These are phyloP conservation scores for Elsinoe perseae DNA, from an alignment of 2,329 filamentous ascomycete genomes.

Conservation along the genomic window DNA sequence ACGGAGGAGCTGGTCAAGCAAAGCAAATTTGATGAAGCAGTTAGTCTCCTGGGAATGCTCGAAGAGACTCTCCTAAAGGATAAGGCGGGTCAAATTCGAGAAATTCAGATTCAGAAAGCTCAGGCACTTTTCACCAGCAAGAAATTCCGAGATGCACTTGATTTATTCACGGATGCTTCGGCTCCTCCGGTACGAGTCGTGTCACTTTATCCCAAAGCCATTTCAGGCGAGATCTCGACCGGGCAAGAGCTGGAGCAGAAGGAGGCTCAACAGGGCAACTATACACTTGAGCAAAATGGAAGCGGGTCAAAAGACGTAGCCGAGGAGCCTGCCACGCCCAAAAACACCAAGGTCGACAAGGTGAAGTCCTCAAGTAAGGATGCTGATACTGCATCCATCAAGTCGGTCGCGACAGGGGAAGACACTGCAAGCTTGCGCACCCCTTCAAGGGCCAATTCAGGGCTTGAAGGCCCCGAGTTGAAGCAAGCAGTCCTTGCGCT, in stretches of 20 bases:
- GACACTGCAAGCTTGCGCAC: slow-evolving; percentile 50
- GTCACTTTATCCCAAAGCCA: slow-evolving; percentile 69
- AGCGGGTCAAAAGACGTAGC: slow-evolving; percentile 21
- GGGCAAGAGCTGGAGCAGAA: slow-evolving; percentile 47
- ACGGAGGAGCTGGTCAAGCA: slow-evolving; percentile 71
- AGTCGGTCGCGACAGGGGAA: slow-evolving; percentile 49
- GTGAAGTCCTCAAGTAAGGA: slow-evolving; percentile 40
- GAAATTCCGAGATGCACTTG: slow-evolving; percentile 78
- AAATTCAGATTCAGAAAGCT: slow-evolving; percentile 87
- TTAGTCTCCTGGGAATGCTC: slow-evolving; percentile 79
- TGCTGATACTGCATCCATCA: slow-evolving; percentile 49
- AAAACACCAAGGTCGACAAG: slow-evolving; percentile 41
- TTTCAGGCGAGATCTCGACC: slow-evolving; percentile 71
- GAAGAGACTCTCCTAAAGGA: slow-evolving; percentile 83
- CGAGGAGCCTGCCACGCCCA: slow-evolving; percentile 29
- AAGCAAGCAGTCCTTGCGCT: slow-evolving; percentile 73
- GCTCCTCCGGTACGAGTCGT: slow-evolving; percentile 86
- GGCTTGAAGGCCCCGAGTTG: slow-evolving; percentile 71
- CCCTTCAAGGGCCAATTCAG: slow-evolving; percentile 35
- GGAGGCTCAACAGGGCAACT: slow-evolving; percentile 32
- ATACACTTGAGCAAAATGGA: slow-evolving; percentile 22
- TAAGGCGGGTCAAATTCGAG: slow-evolving; percentile 70
- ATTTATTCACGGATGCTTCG: slow-evolving; percentile 83
- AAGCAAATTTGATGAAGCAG: slow-evolving; percentile 76
- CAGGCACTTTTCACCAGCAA: slow-evolving; percentile 72